Evolutionary conservation across 2,329 filamentous ascomycete species (phyloP).

Genomic region (Cercospora beticola): DNA sequence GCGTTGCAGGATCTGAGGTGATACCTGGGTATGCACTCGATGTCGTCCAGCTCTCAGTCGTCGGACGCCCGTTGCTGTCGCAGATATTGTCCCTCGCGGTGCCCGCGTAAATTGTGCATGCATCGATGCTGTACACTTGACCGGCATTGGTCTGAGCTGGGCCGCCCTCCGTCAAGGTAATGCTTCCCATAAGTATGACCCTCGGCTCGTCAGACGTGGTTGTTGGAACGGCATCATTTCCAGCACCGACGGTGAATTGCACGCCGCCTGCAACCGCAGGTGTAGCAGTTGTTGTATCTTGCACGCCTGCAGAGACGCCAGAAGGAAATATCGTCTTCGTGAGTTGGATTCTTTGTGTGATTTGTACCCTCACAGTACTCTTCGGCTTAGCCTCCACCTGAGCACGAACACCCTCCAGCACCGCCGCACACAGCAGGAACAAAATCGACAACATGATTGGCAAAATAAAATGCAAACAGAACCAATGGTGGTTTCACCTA

Average conservation of each 20-base stretch:
- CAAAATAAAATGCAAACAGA: neutral
- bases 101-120: neutral
- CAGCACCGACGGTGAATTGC: neutral
- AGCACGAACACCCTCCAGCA: neutral
- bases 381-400: neutral
- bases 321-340: conserved; percentile 1
- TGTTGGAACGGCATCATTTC: neutral
- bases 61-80: neutral
- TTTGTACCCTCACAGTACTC: neutral
- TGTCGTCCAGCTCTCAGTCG: neutral
- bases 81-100: neutral
- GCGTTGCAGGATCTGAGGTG: neutral
- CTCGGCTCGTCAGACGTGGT: neutral
- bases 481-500: neutral
- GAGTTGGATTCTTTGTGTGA: neutral
- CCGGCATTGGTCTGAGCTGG: neutral
- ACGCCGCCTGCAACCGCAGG: neutral
- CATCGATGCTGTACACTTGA: neutral
- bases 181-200: neutral
- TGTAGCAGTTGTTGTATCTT: neutral
- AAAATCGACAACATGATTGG: neutral
- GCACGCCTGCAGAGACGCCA: neutral
- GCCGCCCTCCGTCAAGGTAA: neutral
- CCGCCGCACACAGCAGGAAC: neutral
- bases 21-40: neutral